Conservation (phyloP, 768 basidiomycete species). For the Leucocoprinus sp. region DNA sequence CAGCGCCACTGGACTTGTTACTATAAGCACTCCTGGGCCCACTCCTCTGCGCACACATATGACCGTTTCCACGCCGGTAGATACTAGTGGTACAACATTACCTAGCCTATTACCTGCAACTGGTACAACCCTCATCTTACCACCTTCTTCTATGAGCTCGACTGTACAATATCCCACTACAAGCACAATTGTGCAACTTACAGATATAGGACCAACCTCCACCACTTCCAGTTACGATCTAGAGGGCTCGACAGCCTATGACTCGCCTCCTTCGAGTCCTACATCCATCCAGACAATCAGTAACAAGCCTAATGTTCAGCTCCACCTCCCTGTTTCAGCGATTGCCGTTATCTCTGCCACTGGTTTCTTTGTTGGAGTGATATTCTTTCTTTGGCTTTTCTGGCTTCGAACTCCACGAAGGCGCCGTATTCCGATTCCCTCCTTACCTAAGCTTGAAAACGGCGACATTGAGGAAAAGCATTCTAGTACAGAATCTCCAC, state of each 20-base stretch:
- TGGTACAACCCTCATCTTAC: conserved; percentile 11
- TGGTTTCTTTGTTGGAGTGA: conserved; percentile 38
- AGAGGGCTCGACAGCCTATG: neutral
- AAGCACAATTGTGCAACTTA: too few species aligned
- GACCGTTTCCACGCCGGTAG: conserved; percentile 10
- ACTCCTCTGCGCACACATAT: conserved; percentile 14
- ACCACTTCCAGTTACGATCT: neutral
- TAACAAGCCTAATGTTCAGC: neutral
- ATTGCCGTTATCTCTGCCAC: conserved; percentile 48
- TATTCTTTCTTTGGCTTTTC: conserved; percentile 38
- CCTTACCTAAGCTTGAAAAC: conserved; percentile 64
- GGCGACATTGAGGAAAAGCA: conserved; percentile 36
- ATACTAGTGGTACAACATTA: neutral
- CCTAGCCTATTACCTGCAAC: conserved; percentile 9
- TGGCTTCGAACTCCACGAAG: conserved; percentile 42
- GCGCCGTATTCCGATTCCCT: conserved; percentile 56
- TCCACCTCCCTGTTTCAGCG: conserved; percentile 7
- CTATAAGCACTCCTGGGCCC: conserved; percentile 19
- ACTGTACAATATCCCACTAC: neutral
- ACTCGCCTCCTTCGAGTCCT: neutral
- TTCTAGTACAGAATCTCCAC: conserved; percentile 48
- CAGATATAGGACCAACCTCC: too few species aligned
- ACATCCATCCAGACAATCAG: neutral
- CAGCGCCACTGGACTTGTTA: conserved; percentile 26
- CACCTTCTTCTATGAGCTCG: conserved; percentile 8